Evolutionary conservation across 2,329 filamentous ascomycete genomes (phyloP).

Genomic region (Chalaropsis thielavioides): DNA sequence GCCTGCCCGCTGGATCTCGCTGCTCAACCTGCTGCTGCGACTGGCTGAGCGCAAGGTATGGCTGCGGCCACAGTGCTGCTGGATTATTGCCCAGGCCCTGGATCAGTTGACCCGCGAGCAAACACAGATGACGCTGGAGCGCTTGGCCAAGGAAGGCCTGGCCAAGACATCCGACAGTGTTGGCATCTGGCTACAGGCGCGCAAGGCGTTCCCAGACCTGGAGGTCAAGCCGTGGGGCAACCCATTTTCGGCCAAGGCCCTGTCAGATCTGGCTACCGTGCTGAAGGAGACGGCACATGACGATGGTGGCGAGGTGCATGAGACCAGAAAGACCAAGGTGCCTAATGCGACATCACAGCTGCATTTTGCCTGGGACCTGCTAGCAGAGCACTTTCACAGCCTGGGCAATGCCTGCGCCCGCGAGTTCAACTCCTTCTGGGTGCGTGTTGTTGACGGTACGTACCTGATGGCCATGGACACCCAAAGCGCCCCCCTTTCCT

Average conservation of each 20-base stretch:
- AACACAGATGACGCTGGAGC: constrained; percentile 47
- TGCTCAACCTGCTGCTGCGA: constrained; percentile 60
- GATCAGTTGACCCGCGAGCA: constrained; percentile 45
- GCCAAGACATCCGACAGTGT: constrained; percentile 77
- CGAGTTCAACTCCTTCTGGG: constrained; percentile 68
- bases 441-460: constrained; percentile 70
- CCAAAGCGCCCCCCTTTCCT: neutral
- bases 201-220: constrained; percentile 47
- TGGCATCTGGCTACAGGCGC: constrained; percentile 67
- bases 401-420: constrained; percentile 27
- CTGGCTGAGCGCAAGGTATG: constrained; percentile 72
- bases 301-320: constrained; percentile 27
- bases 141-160: constrained; percentile 48
- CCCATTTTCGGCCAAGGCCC: constrained; percentile 55
- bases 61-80: constrained; percentile 78
- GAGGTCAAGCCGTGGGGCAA: constrained; percentile 62
- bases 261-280: constrained; percentile 55
- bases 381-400: constrained; percentile 43
- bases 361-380: constrained; percentile 76
- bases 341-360: constrained; percentile 67
- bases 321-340: constrained; percentile 38
- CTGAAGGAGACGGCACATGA: constrained; percentile 56
- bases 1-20: constrained; percentile 42
- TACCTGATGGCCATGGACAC: constrained; percentile 17
- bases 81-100: constrained; percentile 61